phyloP scores from a whole-genome alignment of 2,329 filamentous ascomycete species.

The Ceratocystis diversiconidia region DNA sequence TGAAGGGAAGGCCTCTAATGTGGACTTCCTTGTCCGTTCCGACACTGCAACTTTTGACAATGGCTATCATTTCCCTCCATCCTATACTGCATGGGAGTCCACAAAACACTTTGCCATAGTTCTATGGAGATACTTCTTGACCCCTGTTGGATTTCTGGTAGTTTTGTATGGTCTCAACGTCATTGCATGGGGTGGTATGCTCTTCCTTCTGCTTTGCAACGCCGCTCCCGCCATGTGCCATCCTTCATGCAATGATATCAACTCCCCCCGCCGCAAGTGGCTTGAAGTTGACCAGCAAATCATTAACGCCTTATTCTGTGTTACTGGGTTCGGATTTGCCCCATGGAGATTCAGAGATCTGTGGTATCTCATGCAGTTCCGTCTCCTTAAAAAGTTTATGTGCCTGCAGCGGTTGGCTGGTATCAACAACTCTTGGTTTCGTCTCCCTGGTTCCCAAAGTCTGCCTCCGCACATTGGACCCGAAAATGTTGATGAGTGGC shows the following conservation, averaged over 20 bases:
- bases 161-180: conserved; percentile 70
- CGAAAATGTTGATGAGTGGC: conserved; percentile 32
- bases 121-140: conserved; percentile 61
- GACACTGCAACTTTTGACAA: conserved; percentile 38
- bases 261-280: conserved; percentile 69
- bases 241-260: conserved; percentile 53
- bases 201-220: conserved; percentile 71
- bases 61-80: conserved; percentile 51
- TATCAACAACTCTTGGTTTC: conserved; percentile 62
- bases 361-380: conserved; percentile 55
- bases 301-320: conserved; percentile 56
- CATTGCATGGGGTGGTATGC: conserved; percentile 81
- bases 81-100: conserved; percentile 44
- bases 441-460: conserved; percentile 50
- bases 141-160: conserved; percentile 61
- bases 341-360: conserved; percentile 76
- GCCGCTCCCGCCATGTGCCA: conserved; percentile 59
- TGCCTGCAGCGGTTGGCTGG: conserved; percentile 57
- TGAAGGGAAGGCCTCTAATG: neutral
- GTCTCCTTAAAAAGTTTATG: conserved; percentile 36
- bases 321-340: conserved; percentile 70
- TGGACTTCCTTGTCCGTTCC: conserved; percentile 8
- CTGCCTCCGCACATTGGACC: conserved; percentile 42
- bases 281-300: conserved; percentile 77
- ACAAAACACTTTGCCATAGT: conserved; percentile 42